Base-by-base conservation (phyloP, 768 basidiomycete genomes). In the Butyriboletus loyo region DNA sequence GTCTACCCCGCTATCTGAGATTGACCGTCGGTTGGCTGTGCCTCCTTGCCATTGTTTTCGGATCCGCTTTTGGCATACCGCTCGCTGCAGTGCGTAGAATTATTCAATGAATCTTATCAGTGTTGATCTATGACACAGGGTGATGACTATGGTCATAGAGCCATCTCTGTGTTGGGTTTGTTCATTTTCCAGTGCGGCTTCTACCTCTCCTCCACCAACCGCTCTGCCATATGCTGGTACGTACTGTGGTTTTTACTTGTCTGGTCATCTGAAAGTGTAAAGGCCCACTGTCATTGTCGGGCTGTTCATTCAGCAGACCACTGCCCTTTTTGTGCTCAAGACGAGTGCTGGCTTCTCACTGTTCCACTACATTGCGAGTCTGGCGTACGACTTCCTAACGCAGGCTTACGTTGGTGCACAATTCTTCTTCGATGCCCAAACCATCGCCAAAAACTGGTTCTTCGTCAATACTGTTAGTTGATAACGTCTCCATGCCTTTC, bases 201-300 rank as follows among this genome's bases (percentile, higher is more conserved):
- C 71, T 92, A 78, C 75, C 55, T 78, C 14, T 76, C 82, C 5
- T 93, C 91, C 8, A 78, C 65, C 45, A 75, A 85, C 59, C 79
- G 86, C 27, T 76, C 72, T 15, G 73, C 77, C 7, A 78, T 95
- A 49, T 85, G 85, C 38, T 94, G 92, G 90, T 87, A 59, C 35
- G 78, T 65, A 15, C 25, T 43, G 19, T n/a, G 3, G 7, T 50
- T 44, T 43, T 25, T 7, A 27, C 7, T n/a, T 35, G 1, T 36
- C 17, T 10, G 25, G 5, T 24, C 19, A 28, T 40, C 56, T 61
- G 31, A 57, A 15, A 28, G 10, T 50, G 15, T 43, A 2, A 38
- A 87, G 87, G 89, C 86, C 83, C 14, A 92, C 92, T n/a, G 82
- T 93, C 61, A 84, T 94, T 52, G 85, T 92, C 43, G 93, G 93